Evolutionary conservation across 148 eudicot genomes (phyloP), one percentile per base, ranked within the genome.

Genomic region (Selenicereus undatus): DNA sequence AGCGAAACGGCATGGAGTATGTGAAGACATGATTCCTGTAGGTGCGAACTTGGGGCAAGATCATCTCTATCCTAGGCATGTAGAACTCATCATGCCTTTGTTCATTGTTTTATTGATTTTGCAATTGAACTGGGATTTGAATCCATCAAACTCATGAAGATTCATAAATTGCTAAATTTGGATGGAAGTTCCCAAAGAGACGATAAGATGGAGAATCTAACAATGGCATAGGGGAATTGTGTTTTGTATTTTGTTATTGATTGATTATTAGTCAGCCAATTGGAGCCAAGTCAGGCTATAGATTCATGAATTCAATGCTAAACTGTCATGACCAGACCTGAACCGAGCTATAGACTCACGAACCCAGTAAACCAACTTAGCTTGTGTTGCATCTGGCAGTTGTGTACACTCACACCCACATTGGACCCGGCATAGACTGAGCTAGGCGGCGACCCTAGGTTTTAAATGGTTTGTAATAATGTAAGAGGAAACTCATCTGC

Each of bases 1-100:
- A 93, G 84, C 94, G 92, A 78, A 77, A 65, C 81, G 88, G 89
- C 62, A 64, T 43, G 42, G 92, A 86, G 73, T 89, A 82, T 81
- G 88, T 87, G 73, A 87, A 87, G 77, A 73, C 91, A 74, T 89
- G 86, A 87, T 66, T 73, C 52, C 9, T n/a, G 24, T 7, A 18
- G 13, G 43, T 26, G 18, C 32, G 73, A 8, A 20, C 42, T 32
- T 17, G 45, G 35, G 26, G n/a, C 69, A 24, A 70, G 30, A 48
- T 54, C 73, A 48, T 82, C 51, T 26, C 71, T 50, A 20, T 18
- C 13, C 74, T 54, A n/a, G 81, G 86, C 62, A 80, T 72, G 83
- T 24, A 1, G 10, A 27, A 26, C 27, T 1, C 12, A 66, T 29
- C 30, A 11, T 64, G 27, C 29, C 0, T 64, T 11, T 30, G 36